A percentile compares a stretch with the other conserved stretches of the same genome.
Evolutionary conservation across 2,329 filamentous ascomycete species (phyloP).

Genomic region (Arachnomyces sp.): DNA sequence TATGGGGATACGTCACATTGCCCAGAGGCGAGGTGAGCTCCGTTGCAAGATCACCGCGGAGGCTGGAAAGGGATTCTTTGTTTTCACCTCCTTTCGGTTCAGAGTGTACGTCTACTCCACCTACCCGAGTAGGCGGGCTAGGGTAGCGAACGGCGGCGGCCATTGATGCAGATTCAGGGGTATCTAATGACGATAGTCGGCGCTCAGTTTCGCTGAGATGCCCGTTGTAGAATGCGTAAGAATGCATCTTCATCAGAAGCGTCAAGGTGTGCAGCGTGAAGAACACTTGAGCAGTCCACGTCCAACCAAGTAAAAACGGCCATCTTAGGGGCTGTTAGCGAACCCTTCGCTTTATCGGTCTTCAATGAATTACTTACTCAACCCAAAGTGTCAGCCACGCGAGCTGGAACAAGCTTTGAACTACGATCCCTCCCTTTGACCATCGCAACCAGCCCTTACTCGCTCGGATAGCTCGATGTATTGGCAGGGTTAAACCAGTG

Average conservation of each 20-base stretch:
- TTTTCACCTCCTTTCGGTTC: constrained; percentile 12
- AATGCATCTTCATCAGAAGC: constrained; percentile 98
- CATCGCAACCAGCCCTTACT: constrained; percentile 56
- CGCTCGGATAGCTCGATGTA: constrained; percentile 61
- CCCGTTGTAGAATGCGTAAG: constrained; percentile 96
- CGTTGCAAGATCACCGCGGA: constrained; percentile 78
- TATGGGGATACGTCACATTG: constrained; percentile 79
- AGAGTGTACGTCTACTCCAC: not conserved
- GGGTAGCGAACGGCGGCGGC: constrained; percentile 70
- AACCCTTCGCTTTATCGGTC: not conserved
- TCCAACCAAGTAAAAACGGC: constrained; percentile 81
- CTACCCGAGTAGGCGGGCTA: constrained; percentile 34
- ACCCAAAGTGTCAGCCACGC: constrained; percentile 79
- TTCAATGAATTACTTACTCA: constrained; percentile 35
- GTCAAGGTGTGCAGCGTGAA: constrained; percentile 84
- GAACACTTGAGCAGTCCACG: constrained; percentile 96
- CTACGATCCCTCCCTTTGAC: constrained; percentile 64
- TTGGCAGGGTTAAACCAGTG: constrained; percentile 61
- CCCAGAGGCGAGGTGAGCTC: constrained; percentile 89
- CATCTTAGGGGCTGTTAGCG: constrained; percentile 31
- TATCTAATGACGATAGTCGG: constrained; percentile 69
- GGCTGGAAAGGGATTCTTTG: constrained; percentile 50
- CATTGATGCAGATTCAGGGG: constrained; percentile 53
- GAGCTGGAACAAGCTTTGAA: constrained; percentile 76
- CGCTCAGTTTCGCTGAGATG: constrained; percentile 83